phyloP scores from a whole-genome alignment of 1,139 yeast genomes.

The Yamadazyma atlantica region DNA sequence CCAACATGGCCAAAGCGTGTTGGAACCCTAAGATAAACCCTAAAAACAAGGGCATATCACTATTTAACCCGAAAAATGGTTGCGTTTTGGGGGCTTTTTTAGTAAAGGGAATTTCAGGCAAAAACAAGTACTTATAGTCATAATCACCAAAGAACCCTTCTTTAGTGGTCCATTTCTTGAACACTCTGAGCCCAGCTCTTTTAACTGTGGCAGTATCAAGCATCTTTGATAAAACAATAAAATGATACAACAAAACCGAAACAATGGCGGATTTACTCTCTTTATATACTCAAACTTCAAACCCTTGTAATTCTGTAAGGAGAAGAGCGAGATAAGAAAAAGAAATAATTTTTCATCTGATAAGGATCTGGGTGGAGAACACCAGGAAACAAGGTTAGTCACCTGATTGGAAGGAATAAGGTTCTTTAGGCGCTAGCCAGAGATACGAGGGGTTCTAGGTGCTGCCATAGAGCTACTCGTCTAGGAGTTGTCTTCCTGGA shows the following conservation, averaged over 20 bases:
- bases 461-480: too few relatives aligned
- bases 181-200: slow-evolving; percentile 21
- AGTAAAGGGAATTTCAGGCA: slow-evolving; percentile 73
- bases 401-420: too few relatives aligned
- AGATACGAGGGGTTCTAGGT: too few relatives aligned
- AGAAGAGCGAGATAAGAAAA: neutral
- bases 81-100: slow-evolving; percentile 52
- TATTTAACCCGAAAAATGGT: slow-evolving; percentile 79
- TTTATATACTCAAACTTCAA: too few relatives aligned
- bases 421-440: too few relatives aligned
- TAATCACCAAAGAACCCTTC: slow-evolving; percentile 84
- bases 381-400: too few relatives aligned
- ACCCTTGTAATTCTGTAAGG: too few relatives aligned
- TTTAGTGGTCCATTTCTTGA: slow-evolving; percentile 58
- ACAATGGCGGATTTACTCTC: neutral
- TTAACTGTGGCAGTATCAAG: slow-evolving; percentile 10
- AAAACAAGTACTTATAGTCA: slow-evolving; percentile 73
- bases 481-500: too few relatives aligned
- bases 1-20: slow-evolving; percentile 86
- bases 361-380: neutral
- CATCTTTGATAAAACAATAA: slow-evolving; percentile 8
- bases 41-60: slow-evolving; percentile 74
- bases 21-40: slow-evolving; percentile 82
- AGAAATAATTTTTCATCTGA: neutral
- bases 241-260: neutral